Base-by-base conservation (phyloP, 140 eudicot genomes). In the Anethum foeniculum region DNA sequence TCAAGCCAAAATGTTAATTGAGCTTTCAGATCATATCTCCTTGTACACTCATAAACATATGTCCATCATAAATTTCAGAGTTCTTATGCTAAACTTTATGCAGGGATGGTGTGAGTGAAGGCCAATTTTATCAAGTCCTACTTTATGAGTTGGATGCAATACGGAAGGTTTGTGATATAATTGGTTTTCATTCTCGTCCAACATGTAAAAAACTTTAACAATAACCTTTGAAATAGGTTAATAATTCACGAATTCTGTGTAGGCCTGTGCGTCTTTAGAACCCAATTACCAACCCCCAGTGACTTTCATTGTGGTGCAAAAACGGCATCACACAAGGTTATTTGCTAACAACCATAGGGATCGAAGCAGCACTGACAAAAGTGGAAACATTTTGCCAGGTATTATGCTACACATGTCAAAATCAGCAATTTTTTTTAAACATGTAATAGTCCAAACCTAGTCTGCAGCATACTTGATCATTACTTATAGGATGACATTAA, bases 221-320 rank as follows among this genome's bases (percentile, higher is more conserved):
- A 10, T 6, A 38, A 60, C 43, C 32, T 44, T 23, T 41, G 36
- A 19, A 65, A 14, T 46, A 60, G 23, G 82, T 58, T 34, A 28
- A 56, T 25, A 75, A 84, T 28, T 30, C 6, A 21, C 39, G 2
- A 71, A 23, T 44, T 19, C 30, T 74, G 23, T 67, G 84, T 72
- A 93, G 98, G 96, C 98, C 6, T 93, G 98, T 89, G 98, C 98
- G 10, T 93, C 98, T 30, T 80, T 93, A 83, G 98, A 93, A 77
- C 94, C 96, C 73, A 86, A 90, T 79, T 93, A 93, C 82, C 97
- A 93, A 84, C 97, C 97, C 25, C 96, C 96, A 0, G 97, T 93
- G 69, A 93, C 97, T 11, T 93, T 93, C 77, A 88, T 91, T 27
- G 89, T 91, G 54, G 96, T 91, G 62, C 96, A 91, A 77, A 91